Base-by-base conservation (phyloP, 768 basidiomycete species). In the Kwoniella newhampshirensis region DNA sequence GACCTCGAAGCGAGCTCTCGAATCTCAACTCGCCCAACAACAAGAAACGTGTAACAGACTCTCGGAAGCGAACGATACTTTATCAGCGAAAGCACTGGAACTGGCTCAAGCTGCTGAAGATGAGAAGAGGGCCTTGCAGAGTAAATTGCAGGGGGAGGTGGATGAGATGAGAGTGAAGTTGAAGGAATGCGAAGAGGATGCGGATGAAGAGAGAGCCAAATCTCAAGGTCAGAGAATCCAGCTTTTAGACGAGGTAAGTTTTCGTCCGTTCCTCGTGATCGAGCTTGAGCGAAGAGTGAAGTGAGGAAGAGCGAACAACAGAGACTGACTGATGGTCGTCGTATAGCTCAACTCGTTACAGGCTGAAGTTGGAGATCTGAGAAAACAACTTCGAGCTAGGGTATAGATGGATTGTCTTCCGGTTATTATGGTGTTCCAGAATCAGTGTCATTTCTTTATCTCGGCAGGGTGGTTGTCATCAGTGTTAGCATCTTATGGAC, bases 201-300 rank as follows among this genome's bases (percentile, higher is more conserved):
- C 91, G 43, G 81, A 83, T 46, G 80, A 81, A 26, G 60, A 63
- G 32, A 59, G 65, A 68, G 85, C 83, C 25, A 87, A 92, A 71
- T 89, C 92, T 68, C 87, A 91, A 77, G 82, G 80, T 8, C 91
- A 93, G 78, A 81, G 87, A 62, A 84, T 90, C 53, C 86, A 87
- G 28, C 72, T 99, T 52, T 80, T 99, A 40, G 91, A 96, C 69
- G 91, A 94, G 78, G 81, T 94, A 66, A 91, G 71, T 68, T 5
- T 25, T 32, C 6, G 1, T 27, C 15, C 2, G 9, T 39, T 25
- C 3, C 28, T 9, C 30, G 45, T 4, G 12, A 26, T 6, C 20
- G 40, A 35, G 42, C 54, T 56, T 20, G 37, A 8, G 27, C 35
- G n/a, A 37, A n/a, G 4, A 30, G 12, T 27, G n/a, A 6, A 21